Base-by-base conservation (phyloP, 2,329 filamentous ascomycete genomes). In the Botrytis elliptica region DNA sequence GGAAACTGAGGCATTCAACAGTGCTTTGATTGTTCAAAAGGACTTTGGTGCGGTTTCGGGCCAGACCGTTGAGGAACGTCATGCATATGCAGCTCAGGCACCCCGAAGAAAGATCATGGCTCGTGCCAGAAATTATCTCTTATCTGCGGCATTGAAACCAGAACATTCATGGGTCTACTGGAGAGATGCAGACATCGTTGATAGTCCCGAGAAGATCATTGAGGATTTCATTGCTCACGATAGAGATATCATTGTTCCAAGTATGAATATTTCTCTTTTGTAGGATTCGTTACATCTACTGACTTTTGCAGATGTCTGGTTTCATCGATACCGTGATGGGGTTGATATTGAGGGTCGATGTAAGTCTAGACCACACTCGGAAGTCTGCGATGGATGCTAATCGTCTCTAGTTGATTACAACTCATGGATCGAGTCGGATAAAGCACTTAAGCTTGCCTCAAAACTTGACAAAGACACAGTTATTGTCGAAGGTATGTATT, bases 111-210 rank as follows among this genome's bases (percentile, higher is more conserved):
- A 95, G 84, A 90, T 92, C 52, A 95, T 99, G 89, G 96, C 92
- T 64, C 90, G 88, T 78, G 96, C 96, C 42, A 90, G 96, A 78
- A 99, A 99, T 83, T 99, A 97, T 83, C 87, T 99, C 33, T 88
- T 99, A 2, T 89, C 90, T 46, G 87, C 93, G 0, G 92, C 96
- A 4, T 82, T 99, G 79, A 97, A 97, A 85, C 90, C 94, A 0
- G 94, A 98, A 75, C 96, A 99, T 82, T 95, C 94, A 14, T 99
- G 96, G 96, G 95, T 98, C 14, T 98, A 98, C 83, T 99, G 96
- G 96, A 90, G 96, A 75, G 96, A 99, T 82, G 95, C 97, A 68
- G 96, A 99, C 83, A 98, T 99, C 79, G 90, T 93, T 65, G 95
- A 99, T 81, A 97, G 92, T 82, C 94, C 95, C 2, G 88, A 88